A percentile compares a stretch with the other conserved stretches of the same genome.
Evolutionary conservation across 805 yeast genomes (phyloP).

Genomic region (Saccharomycopsis sp.): DNA sequence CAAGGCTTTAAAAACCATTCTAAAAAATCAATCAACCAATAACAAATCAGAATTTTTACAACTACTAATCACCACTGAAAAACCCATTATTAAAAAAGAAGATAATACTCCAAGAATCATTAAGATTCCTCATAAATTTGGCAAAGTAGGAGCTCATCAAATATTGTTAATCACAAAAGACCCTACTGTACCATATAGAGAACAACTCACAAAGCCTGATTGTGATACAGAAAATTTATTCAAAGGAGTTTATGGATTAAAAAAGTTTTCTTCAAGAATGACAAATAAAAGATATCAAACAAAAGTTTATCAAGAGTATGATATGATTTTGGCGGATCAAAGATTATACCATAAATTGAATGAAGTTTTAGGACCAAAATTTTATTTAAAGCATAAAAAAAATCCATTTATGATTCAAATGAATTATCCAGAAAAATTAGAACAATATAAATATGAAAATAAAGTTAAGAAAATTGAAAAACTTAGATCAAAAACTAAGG

Average conservation of each 20-base stretch:
- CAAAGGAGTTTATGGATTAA: slow-evolving; percentile 49
- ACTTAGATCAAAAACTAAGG: too few relatives aligned
- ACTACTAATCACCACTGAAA: slow-evolving; percentile 38
- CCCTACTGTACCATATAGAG: slow-evolving; percentile 49
- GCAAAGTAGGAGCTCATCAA: slow-evolving; percentile 36
- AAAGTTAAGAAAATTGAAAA: neutral
- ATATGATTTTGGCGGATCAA: slow-evolving; percentile 58
- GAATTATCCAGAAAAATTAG: slow-evolving; percentile 23
- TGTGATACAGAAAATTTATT: slow-evolving; percentile 52
- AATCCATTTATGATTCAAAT: slow-evolving; percentile 61
- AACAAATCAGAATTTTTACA: too few relatives aligned
- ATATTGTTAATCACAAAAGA: slow-evolving; percentile 64
- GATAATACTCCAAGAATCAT: slow-evolving; percentile 49
- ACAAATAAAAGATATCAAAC: slow-evolving; percentile 34
- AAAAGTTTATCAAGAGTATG: slow-evolving; percentile 49
- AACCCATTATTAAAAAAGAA: slow-evolving; percentile 32
- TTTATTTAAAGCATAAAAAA: slow-evolving; percentile 54
- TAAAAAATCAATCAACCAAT: too few relatives aligned
- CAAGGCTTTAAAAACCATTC: too few relatives aligned
- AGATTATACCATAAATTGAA: slow-evolving; percentile 56
- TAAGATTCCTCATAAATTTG: slow-evolving; percentile 44
- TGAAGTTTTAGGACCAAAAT: slow-evolving; percentile 43
- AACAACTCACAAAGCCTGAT: slow-evolving; percentile 35
- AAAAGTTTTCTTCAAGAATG: slow-evolving; percentile 39
- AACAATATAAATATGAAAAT: slow-evolving; percentile 1